Evolutionary conservation across 352 stramenopile genomes (phyloP), one percentile per base, ranked within the genome.

Genomic region (Phytophthora lateralis): DNA sequence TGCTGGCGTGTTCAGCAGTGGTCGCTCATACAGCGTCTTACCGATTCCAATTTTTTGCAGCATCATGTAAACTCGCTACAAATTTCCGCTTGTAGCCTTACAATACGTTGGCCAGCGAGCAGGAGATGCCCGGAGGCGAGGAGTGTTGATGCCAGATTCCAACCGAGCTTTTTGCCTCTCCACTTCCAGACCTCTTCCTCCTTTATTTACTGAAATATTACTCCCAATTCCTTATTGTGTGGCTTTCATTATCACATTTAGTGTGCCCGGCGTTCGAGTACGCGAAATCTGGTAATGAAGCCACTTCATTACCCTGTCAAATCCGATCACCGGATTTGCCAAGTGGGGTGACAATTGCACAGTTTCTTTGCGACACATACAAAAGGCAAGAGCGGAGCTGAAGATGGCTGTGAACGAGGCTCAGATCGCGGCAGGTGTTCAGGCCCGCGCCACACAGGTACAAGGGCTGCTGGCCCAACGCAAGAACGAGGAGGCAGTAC

Each of bases 401-500:
- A 78, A 60, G 17, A 92, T 90, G 81, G 75, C 63, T 15, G 75
- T 72, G 62, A 79, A 90, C 65, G 80, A 91, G 47, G 66, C 73
- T 32, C 70, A 75, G 29, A 78, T 90, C 43, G 55, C 59, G 14
- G 73, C 78, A 29, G 73, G 68, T 30, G 86, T 95, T 32, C 73
- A 88, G 52, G 62, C 79, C 9, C 86, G 86, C 55, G 78, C 67
- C 0, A 68, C 75, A n/a, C 73, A 88, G 45, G 84, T 92, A 51
- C 82, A 89, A 60, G 71, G 63, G 14, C 80, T 95, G 41, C 70
- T 92, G 32, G 79, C 82, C 41, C 78, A 93, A 64, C 84, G 85
- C 45, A 87, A 88, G 61, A 90, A 91, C 53, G 87, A 93, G 56
- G 87, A 93, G 49, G 87, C 87, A 12, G 87, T 95, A 54, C 71